A percentile compares a stretch with the other conserved stretches of the same genome.
Conservation (phyloP, 208 protist genomes). For the Leishmania martiniquensis region DNA sequence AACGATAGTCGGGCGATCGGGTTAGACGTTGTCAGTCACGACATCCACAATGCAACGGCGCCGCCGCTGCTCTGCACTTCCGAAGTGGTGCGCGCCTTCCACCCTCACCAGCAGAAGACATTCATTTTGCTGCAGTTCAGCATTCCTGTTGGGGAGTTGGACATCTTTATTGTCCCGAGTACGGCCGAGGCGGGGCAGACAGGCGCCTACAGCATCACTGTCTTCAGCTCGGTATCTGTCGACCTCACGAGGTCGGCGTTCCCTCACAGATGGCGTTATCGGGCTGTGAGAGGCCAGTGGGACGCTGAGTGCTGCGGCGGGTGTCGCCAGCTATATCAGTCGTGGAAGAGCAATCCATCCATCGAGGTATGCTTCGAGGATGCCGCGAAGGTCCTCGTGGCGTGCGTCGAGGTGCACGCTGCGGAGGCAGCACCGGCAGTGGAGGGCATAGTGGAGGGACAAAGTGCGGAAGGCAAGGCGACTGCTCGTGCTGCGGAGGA, state of each 20-base stretch:
- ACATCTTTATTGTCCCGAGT: slow-evolving; percentile 77
- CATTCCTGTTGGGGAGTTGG: slow-evolving; percentile 37
- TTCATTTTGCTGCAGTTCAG: slow-evolving; percentile 47
- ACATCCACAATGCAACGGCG: slow-evolving; percentile 29
- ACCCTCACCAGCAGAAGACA: slow-evolving; percentile 43
- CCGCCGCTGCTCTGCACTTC: slow-evolving; percentile 54
- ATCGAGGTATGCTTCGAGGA: slow-evolving; percentile 42
- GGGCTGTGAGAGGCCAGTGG: slow-evolving; percentile 59
- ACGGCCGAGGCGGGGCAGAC: slow-evolving; percentile 46
- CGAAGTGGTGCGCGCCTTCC: slow-evolving; percentile 39
- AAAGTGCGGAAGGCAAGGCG: neutral
- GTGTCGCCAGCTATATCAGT: slow-evolving; percentile 51
- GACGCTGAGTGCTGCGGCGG: slow-evolving; percentile 75
- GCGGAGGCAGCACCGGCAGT: neutral
- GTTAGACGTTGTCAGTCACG: slow-evolving; percentile 58
- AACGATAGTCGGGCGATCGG: slow-evolving; percentile 78
- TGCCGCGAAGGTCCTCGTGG: slow-evolving; percentile 29
- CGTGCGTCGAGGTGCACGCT: slow-evolving; percentile 46
- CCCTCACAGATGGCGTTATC: slow-evolving; percentile 81
- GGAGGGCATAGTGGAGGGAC: slow-evolving; percentile 11
- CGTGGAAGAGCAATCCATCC: slow-evolving; percentile 87
- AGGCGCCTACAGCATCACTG: slow-evolving; percentile 64
- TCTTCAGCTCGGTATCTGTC: slow-evolving; percentile 68
- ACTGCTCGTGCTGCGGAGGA: neutral
- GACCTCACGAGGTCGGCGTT: slow-evolving; percentile 45